phyloP scores from a whole-genome alignment of 192 early-diverging fungal species.

The Gamsiella multidivaricata region DNA sequence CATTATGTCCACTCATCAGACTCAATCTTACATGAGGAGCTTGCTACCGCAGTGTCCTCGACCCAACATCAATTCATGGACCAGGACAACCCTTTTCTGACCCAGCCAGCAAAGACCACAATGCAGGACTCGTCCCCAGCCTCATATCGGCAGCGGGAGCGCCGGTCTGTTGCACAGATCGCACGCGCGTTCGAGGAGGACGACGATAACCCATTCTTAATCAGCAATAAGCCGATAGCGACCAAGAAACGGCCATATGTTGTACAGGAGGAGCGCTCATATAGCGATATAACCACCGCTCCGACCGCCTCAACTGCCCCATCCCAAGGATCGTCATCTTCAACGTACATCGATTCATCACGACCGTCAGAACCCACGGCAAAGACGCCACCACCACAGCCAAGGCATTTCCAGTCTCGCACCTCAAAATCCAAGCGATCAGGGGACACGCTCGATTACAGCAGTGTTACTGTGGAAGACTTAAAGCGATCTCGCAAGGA shows the following conservation, averaged over 20 bases:
- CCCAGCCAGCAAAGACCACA: too few relatives aligned
- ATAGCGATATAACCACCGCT: background rate
- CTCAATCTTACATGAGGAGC: too few relatives aligned
- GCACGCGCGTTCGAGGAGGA: background rate
- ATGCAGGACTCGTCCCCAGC: background rate
- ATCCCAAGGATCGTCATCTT: background rate
- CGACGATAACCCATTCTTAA: conserved; percentile 12
- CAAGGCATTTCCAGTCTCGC: background rate
- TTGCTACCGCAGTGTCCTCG: too few relatives aligned
- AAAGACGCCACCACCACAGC: background rate
- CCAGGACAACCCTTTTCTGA: background rate
- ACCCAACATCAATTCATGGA: too few relatives aligned
- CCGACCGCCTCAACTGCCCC: background rate
- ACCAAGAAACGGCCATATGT: background rate
- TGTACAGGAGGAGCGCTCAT: background rate
- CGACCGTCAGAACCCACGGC: too few relatives aligned
- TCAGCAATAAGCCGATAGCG: background rate
- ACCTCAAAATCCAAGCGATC: background rate
- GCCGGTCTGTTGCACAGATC: too few relatives aligned
- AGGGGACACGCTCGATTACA: conserved; percentile 1
- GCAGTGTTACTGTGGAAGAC: conserved; percentile 9
- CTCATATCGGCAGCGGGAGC: background rate
- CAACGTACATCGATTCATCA: too few relatives aligned
- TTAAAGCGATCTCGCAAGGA: conserved; percentile 30
- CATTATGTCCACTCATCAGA: too few relatives aligned